Evolutionary conservation across 345 rosid genomes (phyloP).

Genomic region (Citrus australasica): DNA sequence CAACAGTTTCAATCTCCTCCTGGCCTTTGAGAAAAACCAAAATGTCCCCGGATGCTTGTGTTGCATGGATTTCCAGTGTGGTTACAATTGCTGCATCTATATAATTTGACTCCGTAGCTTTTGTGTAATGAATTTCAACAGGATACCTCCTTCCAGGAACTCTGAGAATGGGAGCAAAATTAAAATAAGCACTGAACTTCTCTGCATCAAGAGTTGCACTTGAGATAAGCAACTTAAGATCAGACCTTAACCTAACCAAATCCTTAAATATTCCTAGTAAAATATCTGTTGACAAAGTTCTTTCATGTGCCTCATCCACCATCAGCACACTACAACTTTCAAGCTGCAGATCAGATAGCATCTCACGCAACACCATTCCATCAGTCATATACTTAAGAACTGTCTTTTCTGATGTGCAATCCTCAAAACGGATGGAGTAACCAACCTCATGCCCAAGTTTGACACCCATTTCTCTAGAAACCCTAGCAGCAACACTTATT

Average conservation of each 20-base stretch:
- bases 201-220: slow-evolving; percentile 98
- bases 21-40: slow-evolving; percentile 89
- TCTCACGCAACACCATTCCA: slow-evolving; percentile 91
- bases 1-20: slow-evolving; percentile 94
- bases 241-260: slow-evolving; percentile 77
- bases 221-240: slow-evolving; percentile 84
- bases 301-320: slow-evolving; percentile 99
- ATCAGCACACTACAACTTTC: slow-evolving; percentile 86
- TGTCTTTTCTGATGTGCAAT: slow-evolving; percentile 94
- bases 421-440: neutral
- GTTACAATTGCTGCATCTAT: slow-evolving; percentile 94
- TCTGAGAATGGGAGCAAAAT: slow-evolving; percentile 84
- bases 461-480: slow-evolving; percentile 95
- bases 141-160: slow-evolving; percentile 96
- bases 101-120: slow-evolving; percentile 95
- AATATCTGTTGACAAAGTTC: slow-evolving; percentile 95
- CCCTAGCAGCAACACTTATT: slow-evolving; percentile 98
- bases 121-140: slow-evolving; percentile 86
- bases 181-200: slow-evolving; percentile 93
- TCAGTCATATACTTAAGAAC: slow-evolving; percentile 93
- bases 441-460: slow-evolving; percentile 95
- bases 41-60: slow-evolving; percentile 81
- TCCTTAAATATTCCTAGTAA: slow-evolving; percentile 93
- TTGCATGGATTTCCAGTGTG: slow-evolving; percentile 79
- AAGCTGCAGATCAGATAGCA: slow-evolving; percentile 87